phyloP scores from a whole-genome alignment of 2,329 filamentous ascomycete genomes.

The Fusarium robinianum region DNA sequence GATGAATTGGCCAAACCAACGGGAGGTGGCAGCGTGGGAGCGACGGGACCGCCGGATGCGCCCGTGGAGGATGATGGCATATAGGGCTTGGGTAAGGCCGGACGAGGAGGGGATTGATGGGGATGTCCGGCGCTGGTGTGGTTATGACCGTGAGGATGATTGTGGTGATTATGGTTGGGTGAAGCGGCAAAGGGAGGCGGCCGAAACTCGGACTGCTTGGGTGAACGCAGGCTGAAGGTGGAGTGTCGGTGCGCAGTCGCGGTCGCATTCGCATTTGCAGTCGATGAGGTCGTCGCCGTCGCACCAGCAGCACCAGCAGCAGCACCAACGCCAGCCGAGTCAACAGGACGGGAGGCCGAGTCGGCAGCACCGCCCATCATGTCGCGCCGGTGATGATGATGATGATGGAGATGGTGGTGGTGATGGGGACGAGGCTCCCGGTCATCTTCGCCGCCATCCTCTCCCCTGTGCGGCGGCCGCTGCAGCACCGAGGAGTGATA shows the following conservation, averaged over 20 bases:
- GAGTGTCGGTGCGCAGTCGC: conserved; percentile 47
- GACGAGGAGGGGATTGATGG: conserved; percentile 41
- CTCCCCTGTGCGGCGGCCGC: conserved; percentile 43
- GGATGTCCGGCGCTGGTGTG: conserved; percentile 37
- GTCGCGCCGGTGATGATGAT: conserved; percentile 50
- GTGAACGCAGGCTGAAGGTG: conserved; percentile 55
- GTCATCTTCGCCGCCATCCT: conserved; percentile 46
- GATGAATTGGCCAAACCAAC: conserved; percentile 34
- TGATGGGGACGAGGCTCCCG: conserved; percentile 40
- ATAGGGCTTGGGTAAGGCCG: conserved; percentile 42
- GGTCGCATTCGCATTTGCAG: conserved; percentile 17
- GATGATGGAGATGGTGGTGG: conserved; percentile 44
- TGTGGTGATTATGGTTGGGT: conserved; percentile 36
- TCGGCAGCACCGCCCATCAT: conserved; percentile 48
- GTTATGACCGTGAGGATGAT: conserved; percentile 33
- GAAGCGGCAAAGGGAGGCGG: conserved; percentile 39
- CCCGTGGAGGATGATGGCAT: conserved; percentile 43
- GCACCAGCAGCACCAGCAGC: conserved; percentile 20
- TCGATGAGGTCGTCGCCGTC: conserved; percentile 30
- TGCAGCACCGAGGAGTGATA: conserved; percentile 57
- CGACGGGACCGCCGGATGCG: conserved; percentile 38
- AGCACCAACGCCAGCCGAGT: conserved; percentile 19
- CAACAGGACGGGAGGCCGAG: conserved; percentile 27
- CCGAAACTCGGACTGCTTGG: conserved; percentile 50
- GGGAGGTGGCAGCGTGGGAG: conserved; percentile 40